Evolutionary conservation across 2,329 filamentous ascomycete genomes (phyloP).

Genomic region (Fusarium sp.): DNA sequence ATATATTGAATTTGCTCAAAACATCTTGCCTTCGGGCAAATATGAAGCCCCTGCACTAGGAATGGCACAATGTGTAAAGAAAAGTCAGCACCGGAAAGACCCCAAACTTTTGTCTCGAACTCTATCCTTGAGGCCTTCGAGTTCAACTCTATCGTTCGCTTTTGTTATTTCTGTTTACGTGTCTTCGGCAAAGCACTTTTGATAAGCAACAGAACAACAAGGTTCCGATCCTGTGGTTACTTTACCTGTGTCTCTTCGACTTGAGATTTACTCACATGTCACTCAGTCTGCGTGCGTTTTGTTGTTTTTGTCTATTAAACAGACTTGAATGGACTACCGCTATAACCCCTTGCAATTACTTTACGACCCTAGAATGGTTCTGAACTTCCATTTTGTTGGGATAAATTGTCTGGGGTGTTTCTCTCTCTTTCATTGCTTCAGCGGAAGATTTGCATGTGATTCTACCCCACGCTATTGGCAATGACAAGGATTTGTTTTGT

Average conservation of each 20-base stretch:
- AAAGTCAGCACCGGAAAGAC: background rate
- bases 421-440: background rate
- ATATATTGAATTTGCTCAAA: background rate
- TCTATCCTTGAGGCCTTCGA: background rate
- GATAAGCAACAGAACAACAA: background rate
- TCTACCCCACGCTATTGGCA: slow-evolving; percentile 31
- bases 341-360: slow-evolving; percentile 4
- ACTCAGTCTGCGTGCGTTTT: background rate
- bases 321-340: background rate
- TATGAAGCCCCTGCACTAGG: background rate
- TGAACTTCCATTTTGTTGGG: slow-evolving; percentile 18
- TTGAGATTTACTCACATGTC: background rate
- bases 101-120: background rate
- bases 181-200: too few species aligned
- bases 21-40: background rate
- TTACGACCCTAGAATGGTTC: background rate
- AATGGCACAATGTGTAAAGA: background rate
- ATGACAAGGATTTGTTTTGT: slow-evolving; percentile 24
- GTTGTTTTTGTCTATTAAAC: slow-evolving; percentile 13
- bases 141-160: background rate
- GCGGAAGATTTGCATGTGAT: slow-evolving; percentile 38
- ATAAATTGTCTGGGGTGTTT: slow-evolving; percentile 15
- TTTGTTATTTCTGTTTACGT: background rate
- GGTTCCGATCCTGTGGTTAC: background rate
- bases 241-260: background rate